These are phyloP conservation scores for Gastrodia elata DNA, from an alignment of 106 monocot species.

Conservation along the genomic window DNA sequence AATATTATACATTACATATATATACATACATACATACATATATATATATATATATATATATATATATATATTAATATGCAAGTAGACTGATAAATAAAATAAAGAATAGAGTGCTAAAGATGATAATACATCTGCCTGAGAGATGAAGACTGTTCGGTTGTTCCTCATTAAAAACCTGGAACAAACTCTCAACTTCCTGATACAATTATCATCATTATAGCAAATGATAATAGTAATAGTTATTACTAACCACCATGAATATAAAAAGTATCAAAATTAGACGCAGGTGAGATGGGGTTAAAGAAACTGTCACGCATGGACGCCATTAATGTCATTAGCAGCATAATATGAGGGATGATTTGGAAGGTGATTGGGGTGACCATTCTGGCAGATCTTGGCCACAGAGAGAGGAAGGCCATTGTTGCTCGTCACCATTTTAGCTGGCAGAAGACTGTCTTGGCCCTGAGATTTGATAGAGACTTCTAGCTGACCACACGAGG, in stretches of 20 bases:
- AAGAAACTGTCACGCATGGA: constrained; percentile 20
- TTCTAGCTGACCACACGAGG: constrained; percentile 53
- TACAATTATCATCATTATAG: too few relatives aligned
- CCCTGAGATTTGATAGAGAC: background rate
- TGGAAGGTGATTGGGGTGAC: constrained; percentile 11
- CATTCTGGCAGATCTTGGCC: constrained; percentile 16
- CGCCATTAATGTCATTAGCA: constrained; percentile 34
- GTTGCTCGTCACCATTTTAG: constrained; percentile 10
- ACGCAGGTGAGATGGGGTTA: background rate
- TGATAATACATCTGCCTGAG: too few relatives aligned
- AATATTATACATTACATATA: too few relatives aligned
- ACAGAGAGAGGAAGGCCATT: background rate
- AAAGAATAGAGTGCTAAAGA: too few relatives aligned
- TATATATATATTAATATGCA: too few relatives aligned
- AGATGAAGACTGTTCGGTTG: constrained; percentile 7
- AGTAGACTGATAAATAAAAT: too few relatives aligned
- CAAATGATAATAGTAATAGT: too few relatives aligned
- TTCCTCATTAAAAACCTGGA: constrained; percentile 25
- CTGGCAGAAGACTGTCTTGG: constrained; percentile 8
- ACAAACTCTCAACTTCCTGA: too few relatives aligned
- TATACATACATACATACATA: too few relatives aligned
- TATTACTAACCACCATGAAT: too few relatives aligned
- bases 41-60: too few relatives aligned
- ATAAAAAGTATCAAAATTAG: background rate
- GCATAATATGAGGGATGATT: constrained; percentile 20